Conservation (phyloP, 2,329 filamentous ascomycete genomes). For the Hirsutella rhossiliensis region DNA sequence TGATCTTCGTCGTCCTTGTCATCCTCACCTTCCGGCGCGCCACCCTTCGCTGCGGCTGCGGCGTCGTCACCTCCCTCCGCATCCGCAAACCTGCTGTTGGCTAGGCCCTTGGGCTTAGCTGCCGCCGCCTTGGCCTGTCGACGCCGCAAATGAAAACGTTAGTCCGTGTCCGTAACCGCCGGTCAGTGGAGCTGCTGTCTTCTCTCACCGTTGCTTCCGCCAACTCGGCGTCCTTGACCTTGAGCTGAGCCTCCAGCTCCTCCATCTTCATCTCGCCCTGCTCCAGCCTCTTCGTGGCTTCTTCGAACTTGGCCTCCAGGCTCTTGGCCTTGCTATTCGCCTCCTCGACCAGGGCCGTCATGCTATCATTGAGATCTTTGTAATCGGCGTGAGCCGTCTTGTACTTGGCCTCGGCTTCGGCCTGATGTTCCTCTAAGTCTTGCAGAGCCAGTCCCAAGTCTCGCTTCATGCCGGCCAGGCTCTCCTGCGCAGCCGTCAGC, state of each 20-base stretch:
- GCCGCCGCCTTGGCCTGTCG: conserved; percentile 31
- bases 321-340: conserved; percentile 41
- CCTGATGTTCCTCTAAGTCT: conserved; percentile 39
- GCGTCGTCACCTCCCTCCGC: conserved; percentile 21
- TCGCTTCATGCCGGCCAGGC: conserved; percentile 17
- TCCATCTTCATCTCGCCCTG: conserved; percentile 35
- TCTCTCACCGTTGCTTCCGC: conserved; percentile 42
- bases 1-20: conserved; percentile 39
- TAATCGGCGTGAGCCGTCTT: conserved; percentile 50
- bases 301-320: conserved; percentile 35
- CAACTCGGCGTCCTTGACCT: conserved; percentile 52
- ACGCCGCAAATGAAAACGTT: background rate
- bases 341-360: conserved; percentile 49
- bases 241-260: conserved; percentile 41
- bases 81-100: conserved; percentile 41
- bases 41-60: conserved; percentile 20
- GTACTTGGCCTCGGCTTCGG: conserved; percentile 35
- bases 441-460: conserved; percentile 37
- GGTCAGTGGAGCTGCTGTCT: background rate
- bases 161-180: background rate
- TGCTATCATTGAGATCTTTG: conserved; percentile 49
- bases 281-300: conserved; percentile 30
- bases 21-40: conserved; percentile 44
- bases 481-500: conserved; percentile 22
- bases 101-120: conserved; percentile 36